phyloP scores from a whole-genome alignment of 1,284 basidiomycete species.

The Singerocomus inundabilis region DNA sequence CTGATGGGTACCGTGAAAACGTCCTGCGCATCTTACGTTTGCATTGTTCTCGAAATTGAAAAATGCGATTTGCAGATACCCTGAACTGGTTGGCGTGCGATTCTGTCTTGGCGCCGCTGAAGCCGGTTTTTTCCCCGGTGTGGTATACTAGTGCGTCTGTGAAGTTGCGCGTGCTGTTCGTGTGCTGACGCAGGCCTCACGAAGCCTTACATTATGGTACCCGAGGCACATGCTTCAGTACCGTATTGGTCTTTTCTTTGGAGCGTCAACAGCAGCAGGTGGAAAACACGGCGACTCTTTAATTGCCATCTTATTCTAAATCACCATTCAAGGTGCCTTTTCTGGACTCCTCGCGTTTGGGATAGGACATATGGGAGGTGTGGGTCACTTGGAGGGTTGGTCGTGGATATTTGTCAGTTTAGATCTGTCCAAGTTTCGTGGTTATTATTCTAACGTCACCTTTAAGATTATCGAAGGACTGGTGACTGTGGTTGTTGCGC shows the following conservation, averaged over 20 bases:
- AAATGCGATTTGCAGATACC: constrained; percentile 41
- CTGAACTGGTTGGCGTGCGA: constrained; percentile 57
- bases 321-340: constrained; percentile 33
- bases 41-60: constrained; percentile 3
- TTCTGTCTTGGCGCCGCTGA: constrained; percentile 65
- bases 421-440: background rate
- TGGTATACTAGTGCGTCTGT: constrained; percentile 58
- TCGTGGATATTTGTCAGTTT: constrained; percentile 42
- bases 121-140: constrained; percentile 68
- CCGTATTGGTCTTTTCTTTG: constrained; percentile 41
- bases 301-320: constrained; percentile 5
- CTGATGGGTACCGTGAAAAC: constrained; percentile 67
- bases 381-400: constrained; percentile 30
- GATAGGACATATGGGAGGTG: constrained; percentile 27
- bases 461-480: constrained; percentile 42
- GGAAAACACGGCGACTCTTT: background rate
- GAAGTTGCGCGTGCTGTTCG: constrained; percentile 28
- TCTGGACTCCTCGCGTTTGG: constrained; percentile 33
- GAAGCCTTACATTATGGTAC: constrained; percentile 37
- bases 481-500: constrained; percentile 33
- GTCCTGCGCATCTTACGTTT: constrained; percentile 33
- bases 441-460: background rate
- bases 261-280: constrained; percentile 32
- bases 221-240: constrained; percentile 37
- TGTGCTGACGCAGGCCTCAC: constrained; percentile 1